Base-by-base conservation (phyloP, 345 rosid genomes). In the Citrus trifoliata region DNA sequence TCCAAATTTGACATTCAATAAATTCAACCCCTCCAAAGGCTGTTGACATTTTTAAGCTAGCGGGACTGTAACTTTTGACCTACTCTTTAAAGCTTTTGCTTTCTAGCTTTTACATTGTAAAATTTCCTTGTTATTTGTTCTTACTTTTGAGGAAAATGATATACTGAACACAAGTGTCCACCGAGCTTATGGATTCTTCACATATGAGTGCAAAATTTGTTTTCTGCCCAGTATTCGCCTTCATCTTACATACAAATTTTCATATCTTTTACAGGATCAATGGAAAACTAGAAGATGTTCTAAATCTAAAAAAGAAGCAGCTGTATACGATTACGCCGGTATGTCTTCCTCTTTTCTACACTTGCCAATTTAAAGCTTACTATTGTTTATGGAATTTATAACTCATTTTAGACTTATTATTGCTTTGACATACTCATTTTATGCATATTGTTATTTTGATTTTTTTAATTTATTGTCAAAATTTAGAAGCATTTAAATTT, bases 281-380 rank as follows among this genome's bases (percentile, higher is more conserved):
- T 80, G 98, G 98, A 51, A 94, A 93, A 90, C 92, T 97, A n/a
- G 99, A 94, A 87, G 99, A 91, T 67, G 90, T 92, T 60, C 84
- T 93, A 75, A 95, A 95, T 86, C 99, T 97, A 9, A 95, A 95
- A 82, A 95, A 92, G 89, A 95, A 93, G 90, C 97, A 90, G 81
- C 84, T 95, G 80, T 98, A 95, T 82, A 92, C 92, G 87, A 93
- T 95, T 82, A 88, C 97, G 70, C 97, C 91, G 82, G 98, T 94
- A 92, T 38, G 90, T 75, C 14, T 58, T 67, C 30, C 59, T 63
- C 18, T 77, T 46, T 65, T 27, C 60, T 53, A 38, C 51, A 14
- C 35, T 80, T 22, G 10, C 40, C 25, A 56, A 10, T 67, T 28
- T 18, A 28, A 40, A 2, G 12, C 2, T 25, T 4, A 4, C 33